Conservation (phyloP, 805 yeast genomes). For the Lipomyces anomalus region DNA sequence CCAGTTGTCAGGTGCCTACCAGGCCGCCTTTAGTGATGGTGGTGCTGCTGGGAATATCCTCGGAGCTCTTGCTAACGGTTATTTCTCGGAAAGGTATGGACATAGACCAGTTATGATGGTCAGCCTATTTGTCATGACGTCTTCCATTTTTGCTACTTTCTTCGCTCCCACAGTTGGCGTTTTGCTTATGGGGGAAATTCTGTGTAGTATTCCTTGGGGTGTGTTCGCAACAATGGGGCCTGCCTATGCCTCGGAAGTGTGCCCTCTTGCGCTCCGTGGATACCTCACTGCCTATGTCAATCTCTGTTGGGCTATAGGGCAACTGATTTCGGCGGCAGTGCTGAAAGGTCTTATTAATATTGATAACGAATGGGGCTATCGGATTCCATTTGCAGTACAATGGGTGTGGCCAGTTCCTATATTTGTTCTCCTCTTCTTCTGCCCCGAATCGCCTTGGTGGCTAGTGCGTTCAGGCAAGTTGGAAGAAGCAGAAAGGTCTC, state of each 20-base stretch:
- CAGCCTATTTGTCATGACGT: slow-evolving; percentile 34
- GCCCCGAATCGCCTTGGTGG: slow-evolving; percentile 31
- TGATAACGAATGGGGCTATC: slow-evolving; percentile 39
- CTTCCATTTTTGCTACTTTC: slow-evolving; percentile 43
- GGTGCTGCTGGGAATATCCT: slow-evolving; percentile 40
- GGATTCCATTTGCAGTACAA: slow-evolving; percentile 52
- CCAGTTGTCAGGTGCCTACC: too few species aligned
- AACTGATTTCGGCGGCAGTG: neutral
- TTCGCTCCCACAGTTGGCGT: slow-evolving; percentile 40
- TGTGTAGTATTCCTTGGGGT: slow-evolving; percentile 40
- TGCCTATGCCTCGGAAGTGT: neutral
- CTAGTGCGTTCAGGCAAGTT: slow-evolving; percentile 8
- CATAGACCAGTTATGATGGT: slow-evolving; percentile 40
- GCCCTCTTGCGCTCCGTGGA: neutral
- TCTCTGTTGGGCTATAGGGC: slow-evolving; percentile 32
- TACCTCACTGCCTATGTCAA: slow-evolving; percentile 38
- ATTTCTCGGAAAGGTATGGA: slow-evolving; percentile 42
- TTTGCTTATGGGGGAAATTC: slow-evolving; percentile 37
- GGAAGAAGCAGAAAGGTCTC: slow-evolving; percentile 6
- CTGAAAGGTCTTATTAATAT: slow-evolving; percentile 32
- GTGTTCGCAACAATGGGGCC: neutral
- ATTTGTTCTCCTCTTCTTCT: slow-evolving; percentile 44
- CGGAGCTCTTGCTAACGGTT: slow-evolving; percentile 44
- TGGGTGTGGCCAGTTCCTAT: slow-evolving; percentile 55
- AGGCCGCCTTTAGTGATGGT: slow-evolving; percentile 28